Evolutionary conservation across 306 rosid species (phyloP), one percentile per base, ranked within the genome.

Genomic region (Elaeagnus macrophylla): DNA sequence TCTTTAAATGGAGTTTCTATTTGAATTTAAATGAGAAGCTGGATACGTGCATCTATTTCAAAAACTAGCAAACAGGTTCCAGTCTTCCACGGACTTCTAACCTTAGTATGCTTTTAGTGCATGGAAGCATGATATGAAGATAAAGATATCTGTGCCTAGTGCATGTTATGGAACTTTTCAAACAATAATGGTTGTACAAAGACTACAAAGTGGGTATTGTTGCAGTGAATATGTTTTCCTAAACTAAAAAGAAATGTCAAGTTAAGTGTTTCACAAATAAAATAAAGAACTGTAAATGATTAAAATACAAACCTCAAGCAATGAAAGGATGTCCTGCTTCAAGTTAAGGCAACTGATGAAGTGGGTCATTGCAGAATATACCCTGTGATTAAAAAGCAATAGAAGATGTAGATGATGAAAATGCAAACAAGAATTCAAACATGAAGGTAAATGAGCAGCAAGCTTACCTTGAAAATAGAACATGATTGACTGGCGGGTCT

Each of bases 311-410:
- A 77, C 82, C 82, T 77, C 68, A 19, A 73, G 9, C 35, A 85
- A 68, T 62, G 68, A 61, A 60, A 81, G 68, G 65, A 80, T 67
- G 69, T 89, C 85, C 54, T 67, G 75, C 77, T 89, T 89, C 77
- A 71, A 37, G 62, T 75, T 71, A 72, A 85, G 85, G 68, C 75
- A 52, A 61, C 75, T 70, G 74, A 81, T 65, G 65, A 81, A 71
- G 65, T 54, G 57, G 67, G 85, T 70, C 80, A 85, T 59, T 51
- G 80, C 81, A 42, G 74, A 70, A 67, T 61, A 75, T 49, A 85
- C 39, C 79, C 97, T 83, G 86, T 35, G 16, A 61, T 47, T 66
- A 25, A 36, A 35, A 66, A 51, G 48, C 70, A 25, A 60, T 11
- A 71, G 62, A 61, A 37, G 72, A 54, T 37, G 48, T 7, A 43